Evolutionary conservation across 371 early-diverging fungal genomes (phyloP).

Genomic region (Mortierella sp.): DNA sequence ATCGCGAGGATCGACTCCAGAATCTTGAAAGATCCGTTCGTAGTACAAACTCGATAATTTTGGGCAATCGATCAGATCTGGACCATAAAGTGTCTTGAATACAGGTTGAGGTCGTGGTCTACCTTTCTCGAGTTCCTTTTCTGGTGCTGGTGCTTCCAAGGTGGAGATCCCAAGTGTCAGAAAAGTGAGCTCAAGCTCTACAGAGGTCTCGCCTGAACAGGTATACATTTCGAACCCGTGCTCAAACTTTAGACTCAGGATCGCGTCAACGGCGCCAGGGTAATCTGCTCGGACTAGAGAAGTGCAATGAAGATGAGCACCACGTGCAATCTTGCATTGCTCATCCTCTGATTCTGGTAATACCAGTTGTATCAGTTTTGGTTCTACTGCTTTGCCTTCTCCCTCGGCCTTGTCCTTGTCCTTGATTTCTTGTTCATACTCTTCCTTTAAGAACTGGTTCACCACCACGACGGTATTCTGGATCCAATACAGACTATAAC

Average conservation of each 20-base stretch:
- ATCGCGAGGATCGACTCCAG: slow-evolving; percentile 27
- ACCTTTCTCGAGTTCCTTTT: background rate
- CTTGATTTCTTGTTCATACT: slow-evolving; percentile 14
- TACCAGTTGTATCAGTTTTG: slow-evolving; percentile 4
- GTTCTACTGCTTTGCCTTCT: background rate
- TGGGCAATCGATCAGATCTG: slow-evolving; percentile 29
- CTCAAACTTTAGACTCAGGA: slow-evolving; percentile 23
- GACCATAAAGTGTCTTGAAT: slow-evolving; percentile 46
- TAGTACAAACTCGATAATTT: slow-evolving; percentile 44
- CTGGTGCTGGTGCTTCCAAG: background rate
- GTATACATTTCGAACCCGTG: slow-evolving; percentile 44
- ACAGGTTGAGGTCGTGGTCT: slow-evolving; percentile 11
- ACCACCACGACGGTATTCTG: slow-evolving; percentile 10
- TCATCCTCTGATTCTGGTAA: slow-evolving; percentile 38
- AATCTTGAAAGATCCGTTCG: slow-evolving; percentile 29
- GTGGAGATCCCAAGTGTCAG: slow-evolving; percentile 26
- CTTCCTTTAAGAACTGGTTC: slow-evolving; percentile 22
- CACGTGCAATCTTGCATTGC: slow-evolving; percentile 22
- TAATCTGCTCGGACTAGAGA: slow-evolving; percentile 29
- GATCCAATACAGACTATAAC: slow-evolving; percentile 28
- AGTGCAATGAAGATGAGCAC: slow-evolving; percentile 29
- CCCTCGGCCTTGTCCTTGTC: background rate
- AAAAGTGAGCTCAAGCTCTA: slow-evolving; percentile 37
- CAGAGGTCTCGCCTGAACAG: slow-evolving; percentile 37
- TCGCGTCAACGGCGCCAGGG: slow-evolving; percentile 49